Conservation (phyloP, 2,329 filamentous ascomycete species). For the Zasmidium cellare region DNA sequence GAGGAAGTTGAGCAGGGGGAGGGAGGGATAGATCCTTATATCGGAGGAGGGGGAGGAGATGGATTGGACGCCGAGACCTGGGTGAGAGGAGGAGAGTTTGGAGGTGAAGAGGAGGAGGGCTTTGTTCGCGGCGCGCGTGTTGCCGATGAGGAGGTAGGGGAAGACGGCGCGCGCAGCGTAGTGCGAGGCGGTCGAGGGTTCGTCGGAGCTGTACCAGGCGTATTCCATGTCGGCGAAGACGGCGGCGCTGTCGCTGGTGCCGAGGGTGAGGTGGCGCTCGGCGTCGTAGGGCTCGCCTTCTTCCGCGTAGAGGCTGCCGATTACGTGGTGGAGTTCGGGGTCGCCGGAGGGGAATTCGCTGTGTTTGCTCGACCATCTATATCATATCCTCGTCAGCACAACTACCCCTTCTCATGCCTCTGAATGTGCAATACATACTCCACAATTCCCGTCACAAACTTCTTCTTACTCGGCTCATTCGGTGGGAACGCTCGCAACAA, state of each 20-base stretch:
- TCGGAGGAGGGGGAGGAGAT: slow-evolving; percentile 75
- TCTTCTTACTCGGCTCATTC: slow-evolving; percentile 88
- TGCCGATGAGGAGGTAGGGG: slow-evolving; percentile 87
- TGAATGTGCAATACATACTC: slow-evolving; percentile 50
- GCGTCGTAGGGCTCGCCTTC: slow-evolving; percentile 92
- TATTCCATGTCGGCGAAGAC: slow-evolving; percentile 83
- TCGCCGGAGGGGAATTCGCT: slow-evolving; percentile 90
- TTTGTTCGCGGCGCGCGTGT: slow-evolving; percentile 83
- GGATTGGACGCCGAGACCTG: slow-evolving; percentile 72
- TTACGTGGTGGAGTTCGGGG: slow-evolving; percentile 90
- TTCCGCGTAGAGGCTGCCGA: slow-evolving; percentile 84
- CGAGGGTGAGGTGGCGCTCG: slow-evolving; percentile 83
- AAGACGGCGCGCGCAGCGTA: slow-evolving; percentile 86
- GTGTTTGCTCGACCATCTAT: slow-evolving; percentile 78
- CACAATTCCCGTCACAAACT: slow-evolving; percentile 84
- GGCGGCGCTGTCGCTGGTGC: slow-evolving; percentile 83
- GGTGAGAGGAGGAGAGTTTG: slow-evolving; percentile 60
- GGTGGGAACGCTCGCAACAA: slow-evolving; percentile 77
- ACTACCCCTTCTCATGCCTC: neutral
- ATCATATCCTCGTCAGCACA: neutral
- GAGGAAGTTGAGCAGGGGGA: slow-evolving; percentile 95
- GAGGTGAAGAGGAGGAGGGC: slow-evolving; percentile 75
- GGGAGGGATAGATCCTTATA: slow-evolving; percentile 75
- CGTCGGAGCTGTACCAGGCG: slow-evolving; percentile 87
- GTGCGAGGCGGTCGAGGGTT: slow-evolving; percentile 80